Conservation (phyloP, 2,329 filamentous ascomycete species). For the Xylogone sp. region DNA sequence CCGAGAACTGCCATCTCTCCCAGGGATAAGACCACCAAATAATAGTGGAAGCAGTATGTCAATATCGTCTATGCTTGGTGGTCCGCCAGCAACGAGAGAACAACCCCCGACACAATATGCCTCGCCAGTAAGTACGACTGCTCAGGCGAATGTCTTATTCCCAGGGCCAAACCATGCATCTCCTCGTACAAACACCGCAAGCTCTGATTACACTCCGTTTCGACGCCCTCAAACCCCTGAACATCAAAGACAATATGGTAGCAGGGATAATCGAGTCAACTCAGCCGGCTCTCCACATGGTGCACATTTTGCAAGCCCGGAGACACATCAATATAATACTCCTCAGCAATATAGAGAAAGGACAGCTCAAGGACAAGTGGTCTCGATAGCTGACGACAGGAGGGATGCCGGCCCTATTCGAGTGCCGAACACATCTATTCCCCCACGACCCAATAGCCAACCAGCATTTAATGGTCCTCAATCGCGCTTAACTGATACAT, state of each 20-base stretch:
- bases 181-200: constrained; percentile 32
- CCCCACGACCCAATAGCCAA: constrained; percentile 23
- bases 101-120: constrained; percentile 43
- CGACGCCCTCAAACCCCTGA: constrained; percentile 73
- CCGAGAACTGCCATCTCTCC: constrained; percentile 51
- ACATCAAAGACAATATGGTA: constrained; percentile 53
- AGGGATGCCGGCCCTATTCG: constrained; percentile 29
- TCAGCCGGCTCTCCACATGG: constrained; percentile 32
- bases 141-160: constrained; percentile 32
- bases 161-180: constrained; percentile 34
- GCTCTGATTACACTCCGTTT: constrained; percentile 58
- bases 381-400: constrained; percentile 42
- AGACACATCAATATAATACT: constrained; percentile 55
- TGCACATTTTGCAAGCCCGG: constrained; percentile 48
- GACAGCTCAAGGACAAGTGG: constrained; percentile 35
- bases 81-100: constrained; percentile 42
- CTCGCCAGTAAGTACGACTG: constrained; percentile 34
- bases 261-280: constrained; percentile 32
- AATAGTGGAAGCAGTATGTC: constrained; percentile 60
- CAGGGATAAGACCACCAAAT: constrained; percentile 41
- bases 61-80: constrained; percentile 68
- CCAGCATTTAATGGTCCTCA: constrained; percentile 31
- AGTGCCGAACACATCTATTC: constrained; percentile 15
- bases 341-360: constrained; percentile 55
- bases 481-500: constrained; percentile 40